Conservation (phyloP, 495 filamentous ascomycete genomes). For the Parachaetomium inaequale region DNA sequence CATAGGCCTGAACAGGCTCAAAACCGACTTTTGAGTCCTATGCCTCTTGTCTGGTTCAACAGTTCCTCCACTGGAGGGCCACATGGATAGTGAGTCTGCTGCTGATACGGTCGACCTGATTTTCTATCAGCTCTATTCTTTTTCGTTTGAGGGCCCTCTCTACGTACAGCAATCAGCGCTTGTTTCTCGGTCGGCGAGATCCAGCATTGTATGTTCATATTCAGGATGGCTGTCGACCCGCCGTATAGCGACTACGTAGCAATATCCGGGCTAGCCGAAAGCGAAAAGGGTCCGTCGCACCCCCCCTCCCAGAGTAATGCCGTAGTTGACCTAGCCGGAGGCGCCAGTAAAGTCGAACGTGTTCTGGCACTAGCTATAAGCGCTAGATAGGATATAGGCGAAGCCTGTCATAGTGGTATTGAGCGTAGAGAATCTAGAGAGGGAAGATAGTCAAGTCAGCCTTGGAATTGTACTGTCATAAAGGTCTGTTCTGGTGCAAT, state of each 20-base stretch:
- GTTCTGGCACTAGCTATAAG: slow-evolving; percentile 16
- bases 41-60: too few relatives aligned
- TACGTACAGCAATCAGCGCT: slow-evolving; percentile 22
- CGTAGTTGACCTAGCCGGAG: slow-evolving; percentile 1
- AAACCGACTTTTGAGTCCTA: too few relatives aligned
- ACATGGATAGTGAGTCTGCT: background rate
- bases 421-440: slow-evolving; percentile 5
- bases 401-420: slow-evolving; percentile 18
- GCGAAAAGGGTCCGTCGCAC: slow-evolving; percentile 12
- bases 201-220: slow-evolving; percentile 25
- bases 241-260: slow-evolving; percentile 18
- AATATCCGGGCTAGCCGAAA: slow-evolving; percentile 13
- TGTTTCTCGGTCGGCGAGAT: slow-evolving; percentile 20
- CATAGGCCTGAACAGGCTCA: too few relatives aligned
- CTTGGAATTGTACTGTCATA: background rate
- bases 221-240: slow-evolving; percentile 20
- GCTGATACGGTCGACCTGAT: background rate
- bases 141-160: background rate
- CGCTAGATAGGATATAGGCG: slow-evolving; percentile 19
- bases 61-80: background rate
- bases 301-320: slow-evolving; percentile 8
- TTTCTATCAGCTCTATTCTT: background rate
- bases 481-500: background rate
- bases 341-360: slow-evolving; percentile 21
- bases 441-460: background rate